Base-by-base conservation (phyloP, 1,284 basidiomycete genomes). In the Ceratobasidium theobromae region DNA sequence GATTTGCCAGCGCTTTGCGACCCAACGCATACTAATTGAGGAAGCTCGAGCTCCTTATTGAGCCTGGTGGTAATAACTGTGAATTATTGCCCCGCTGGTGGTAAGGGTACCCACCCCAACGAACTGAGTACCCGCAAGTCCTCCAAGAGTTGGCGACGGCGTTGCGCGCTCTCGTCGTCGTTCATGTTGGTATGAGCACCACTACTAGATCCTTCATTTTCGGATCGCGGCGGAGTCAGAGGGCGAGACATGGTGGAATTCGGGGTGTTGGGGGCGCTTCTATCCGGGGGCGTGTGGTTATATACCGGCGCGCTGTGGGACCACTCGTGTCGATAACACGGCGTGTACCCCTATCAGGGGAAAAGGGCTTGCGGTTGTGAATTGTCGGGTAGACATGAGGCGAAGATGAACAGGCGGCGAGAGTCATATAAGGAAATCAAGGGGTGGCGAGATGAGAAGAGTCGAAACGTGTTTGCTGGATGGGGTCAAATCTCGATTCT, bases 1-100 rank as follows among this genome's bases (percentile, higher is more conserved):
- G 51, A 53, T 33, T 53, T 53, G 5, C 51, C 51, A 3, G 51
- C 51, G 30, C 51, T 53, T 33, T 53, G 51, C 5, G 51, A 53
- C 3, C 51, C 51, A n/a, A 53, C 33, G n/a, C n/a, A 18, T n/a
- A 53, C 51, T 2, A 53, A 30, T 27, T 53, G 51, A 30, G 51
- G 51, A 8, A 53, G 51, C 18, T 53, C 27, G 4, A 53, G 25
- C 11, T 11, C 51, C n/a, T 53, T 53, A 16, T 53, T 53, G 6
- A 53, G 30, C 30, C 51, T 53, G 12, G n/a, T 21, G 23, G 48
- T 4, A 25, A 49, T 21, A 25, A 11, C 21, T 9, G 9, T 28
- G 28, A 4, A 27, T 25, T 21, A 49, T 8, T 16, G 35, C 35
- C 28, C 48, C n/a, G 25, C 25, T 18, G 21, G 18, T 12, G 4